Evolutionary conservation across 2,329 filamentous ascomycete genomes (phyloP).

Genomic region (Sporothrix brasiliensis): DNA sequence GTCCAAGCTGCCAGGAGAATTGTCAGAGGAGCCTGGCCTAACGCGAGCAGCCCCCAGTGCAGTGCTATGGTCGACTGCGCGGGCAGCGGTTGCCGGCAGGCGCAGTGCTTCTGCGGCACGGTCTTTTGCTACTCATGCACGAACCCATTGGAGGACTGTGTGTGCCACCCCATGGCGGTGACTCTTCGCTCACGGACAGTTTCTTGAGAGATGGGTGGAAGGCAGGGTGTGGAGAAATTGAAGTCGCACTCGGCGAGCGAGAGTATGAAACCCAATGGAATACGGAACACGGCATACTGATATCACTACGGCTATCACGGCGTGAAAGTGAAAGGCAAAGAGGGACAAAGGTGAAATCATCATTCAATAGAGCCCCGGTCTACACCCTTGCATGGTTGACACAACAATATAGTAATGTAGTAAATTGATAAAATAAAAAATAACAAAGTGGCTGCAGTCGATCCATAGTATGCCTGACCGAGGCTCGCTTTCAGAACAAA

Average conservation of each 20-base stretch:
- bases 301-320: no score
- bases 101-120: slow-evolving; percentile 6
- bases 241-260: no score
- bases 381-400: not conserved
- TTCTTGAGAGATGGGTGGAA: not conserved
- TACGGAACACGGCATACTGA: no score
- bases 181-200: not conserved
- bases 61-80: not conserved
- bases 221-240: not conserved
- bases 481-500: not conserved
- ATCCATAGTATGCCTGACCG: not conserved
- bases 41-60: slow-evolving; percentile 12
- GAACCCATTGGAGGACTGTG: not conserved
- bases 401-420: not conserved
- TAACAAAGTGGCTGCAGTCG: not conserved
- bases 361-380: not conserved
- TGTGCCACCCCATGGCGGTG: slow-evolving; percentile 3
- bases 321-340: no score
- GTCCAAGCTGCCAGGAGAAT: no score
- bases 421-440: not conserved
- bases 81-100: not conserved
- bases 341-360: not conserved
- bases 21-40: not conserved
- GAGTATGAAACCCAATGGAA: no score
- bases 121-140: slow-evolving; percentile 16